Base-by-base conservation (phyloP, 306 rosid genomes). In the Cucumis melo region DNA sequence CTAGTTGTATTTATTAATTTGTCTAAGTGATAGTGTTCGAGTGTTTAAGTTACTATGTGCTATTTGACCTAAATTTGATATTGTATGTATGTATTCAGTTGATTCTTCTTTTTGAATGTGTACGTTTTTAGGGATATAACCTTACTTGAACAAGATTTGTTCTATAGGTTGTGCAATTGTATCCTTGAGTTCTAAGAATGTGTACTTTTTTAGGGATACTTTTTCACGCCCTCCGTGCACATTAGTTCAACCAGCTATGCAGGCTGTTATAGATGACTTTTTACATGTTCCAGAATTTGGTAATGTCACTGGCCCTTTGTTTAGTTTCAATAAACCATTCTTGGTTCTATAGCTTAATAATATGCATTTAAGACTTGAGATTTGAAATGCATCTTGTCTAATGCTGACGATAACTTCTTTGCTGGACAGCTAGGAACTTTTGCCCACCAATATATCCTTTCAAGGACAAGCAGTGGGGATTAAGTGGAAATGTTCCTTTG, bases 401-500 rank as follows among this genome's bases (percentile, higher is more conserved):
- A 79, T 63, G 46, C 73, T 80, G 73, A 60, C 76, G 65, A 75
- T 53, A 24, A 14, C 81, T 81, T 87, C 67, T 82, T 81, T 83
- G 61, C 53, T 85, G 79, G 85, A 78, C 92, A 93, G 98, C 89
- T 78, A 88, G 83, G 80, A 80, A 87, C 82, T 93, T 93, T 81
- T 91, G 87, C 83, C 90, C 97, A 76, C 98, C 93, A 48, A 93
- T 93, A 88, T 93, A 88, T 85, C 98, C 98, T 80, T 55, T 93
- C 70, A 87, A 82, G 82, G 87, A 86, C 63, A 93, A 87, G 83
- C 87, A 78, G 76, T 88, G 91, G 96, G 97, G 89, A 51, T 80
- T 82, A 77, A 87, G 78, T 16, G 83, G 82, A 82, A 90, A 85
- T 62, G 86, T 84, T 75, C 96, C 98, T 89, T 75, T 93, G 78